Base-by-base conservation (phyloP, 2,329 filamentous ascomycete genomes). In the Ciborinia camelliae region DNA sequence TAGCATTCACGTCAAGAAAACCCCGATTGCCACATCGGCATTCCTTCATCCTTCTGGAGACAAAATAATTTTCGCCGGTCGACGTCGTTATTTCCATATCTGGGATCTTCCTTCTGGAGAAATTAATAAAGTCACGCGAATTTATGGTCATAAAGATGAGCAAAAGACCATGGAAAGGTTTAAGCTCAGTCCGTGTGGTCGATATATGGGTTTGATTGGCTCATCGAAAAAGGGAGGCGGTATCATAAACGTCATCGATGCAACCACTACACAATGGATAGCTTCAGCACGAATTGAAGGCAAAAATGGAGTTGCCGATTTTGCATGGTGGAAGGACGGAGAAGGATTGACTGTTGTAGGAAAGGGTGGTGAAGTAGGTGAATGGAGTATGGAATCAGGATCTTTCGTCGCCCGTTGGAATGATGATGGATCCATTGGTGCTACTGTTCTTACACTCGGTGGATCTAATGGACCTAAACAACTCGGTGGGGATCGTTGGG, bases 151-250 rank as follows among this genome's bases (percentile, higher is more conserved):
- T 70, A 82, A 88, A 69, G 84, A 90, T 63, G 91, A 96, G 77
- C 93, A 97, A 76, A 90, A 88, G 72, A 90, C 86, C 48, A 97
- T 97, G 92, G 95, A 98, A 77, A 83, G 83, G 37, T 96, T 99
- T 82, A 90, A 90, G 71, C 80, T 96, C 32, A 96, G 91, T 53
- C 93, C 95, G 0, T 91, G 91, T 73, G 94, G 94, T 1, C 84
- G 86, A 54, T 93, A 93, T 77, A 89, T 99, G 81, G 95, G 89
- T 14, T 79, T 99, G 5, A 83, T 91, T 20, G 92, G 91, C 20
- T 89, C 90, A 1, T 86, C 88, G 3, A 87, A 86, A 73, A 97
- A 96, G 77, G 92, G 92, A 35, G 92, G 93, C 64, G 95, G 95
- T 71, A 83, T 91, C 62, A 84, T 99, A 77, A 97, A 97, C 76